Conservation (phyloP, 2,329 filamentous ascomycete genomes). For the Alternaria consortialis region DNA sequence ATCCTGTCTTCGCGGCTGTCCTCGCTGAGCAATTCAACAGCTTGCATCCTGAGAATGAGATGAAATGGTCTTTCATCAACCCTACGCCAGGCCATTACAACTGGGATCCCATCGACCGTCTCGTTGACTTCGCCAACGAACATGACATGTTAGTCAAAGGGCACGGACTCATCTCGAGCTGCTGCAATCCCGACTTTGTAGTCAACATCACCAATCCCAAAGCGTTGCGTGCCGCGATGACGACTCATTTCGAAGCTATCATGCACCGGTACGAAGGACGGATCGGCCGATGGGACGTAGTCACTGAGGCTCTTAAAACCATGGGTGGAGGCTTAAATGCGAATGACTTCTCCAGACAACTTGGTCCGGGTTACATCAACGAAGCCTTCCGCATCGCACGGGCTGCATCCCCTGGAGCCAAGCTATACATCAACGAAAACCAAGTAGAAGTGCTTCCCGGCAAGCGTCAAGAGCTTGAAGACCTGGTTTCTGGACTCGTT, state of each 20-base stretch:
- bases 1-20: constrained; percentile 11
- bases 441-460: constrained; percentile 1
- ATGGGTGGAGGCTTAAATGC: constrained; percentile 8
- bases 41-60: constrained; percentile 17
- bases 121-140: constrained; percentile 5
- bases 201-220: constrained; percentile 14
- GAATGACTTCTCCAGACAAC: constrained; percentile 4
- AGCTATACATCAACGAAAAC: constrained; percentile 11
- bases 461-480: constrained; percentile 8
- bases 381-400: constrained; percentile 11
- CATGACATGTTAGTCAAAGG: constrained; percentile 17
- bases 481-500: constrained; percentile 11
- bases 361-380: constrained; percentile 8
- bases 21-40: constrained; percentile 14
- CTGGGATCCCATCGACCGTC: constrained; percentile 6
- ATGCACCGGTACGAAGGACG: constrained; percentile 6
- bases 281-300: constrained; percentile 15
- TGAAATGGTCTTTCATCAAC: constrained; percentile 14
- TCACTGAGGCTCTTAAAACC: constrained; percentile 10
- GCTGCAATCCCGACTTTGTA: constrained; percentile 15
- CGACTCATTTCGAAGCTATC: constrained; percentile 14
- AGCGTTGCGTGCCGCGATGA: constrained; percentile 11
- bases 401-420: neutral
- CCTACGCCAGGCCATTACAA: constrained; percentile 7
- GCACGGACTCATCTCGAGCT: constrained; percentile 18